Conservation (phyloP, 1,139 yeast genomes). For the Trichomonascaceae sp. region DNA sequence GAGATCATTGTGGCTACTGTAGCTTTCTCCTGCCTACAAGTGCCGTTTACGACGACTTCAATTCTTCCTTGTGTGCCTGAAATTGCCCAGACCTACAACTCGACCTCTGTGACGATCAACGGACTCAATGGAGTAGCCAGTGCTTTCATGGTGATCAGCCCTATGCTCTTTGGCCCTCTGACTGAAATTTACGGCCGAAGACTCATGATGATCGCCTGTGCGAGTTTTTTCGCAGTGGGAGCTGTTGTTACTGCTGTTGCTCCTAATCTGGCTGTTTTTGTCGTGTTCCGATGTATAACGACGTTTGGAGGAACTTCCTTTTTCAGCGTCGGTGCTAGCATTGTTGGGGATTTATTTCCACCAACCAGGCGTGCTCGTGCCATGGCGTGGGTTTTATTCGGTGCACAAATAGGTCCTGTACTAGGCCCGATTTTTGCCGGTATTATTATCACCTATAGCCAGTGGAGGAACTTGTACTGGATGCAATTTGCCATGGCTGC, state of each 20-base stretch:
- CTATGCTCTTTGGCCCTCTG: slow-evolving; percentile 44
- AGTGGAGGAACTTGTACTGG: slow-evolving; percentile 34
- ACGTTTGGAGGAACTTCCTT: slow-evolving; percentile 51
- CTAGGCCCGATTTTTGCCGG: slow-evolving; percentile 81
- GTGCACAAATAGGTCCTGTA: slow-evolving; percentile 74
- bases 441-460: slow-evolving; percentile 48
- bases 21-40: slow-evolving; percentile 11
- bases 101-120: slow-evolving; percentile 7
- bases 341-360: slow-evolving; percentile 66
- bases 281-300: slow-evolving; percentile 40
- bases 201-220: slow-evolving; percentile 38
- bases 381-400: slow-evolving; percentile 71
- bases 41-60: slow-evolving; percentile 14
- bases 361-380: slow-evolving; percentile 69
- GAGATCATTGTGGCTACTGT: slow-evolving; percentile 10
- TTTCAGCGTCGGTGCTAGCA: slow-evolving; percentile 80
- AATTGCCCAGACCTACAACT: slow-evolving; percentile 10
- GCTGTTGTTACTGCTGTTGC: slow-evolving; percentile 41
- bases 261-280: slow-evolving; percentile 46
- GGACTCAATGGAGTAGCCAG: slow-evolving; percentile 18
- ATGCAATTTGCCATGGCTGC: slow-evolving; percentile 48
- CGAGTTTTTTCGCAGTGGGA: slow-evolving; percentile 33
- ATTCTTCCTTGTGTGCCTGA: slow-evolving; percentile 13
- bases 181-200: slow-evolving; percentile 47
- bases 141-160: slow-evolving; percentile 46